Evolutionary conservation across 2,329 filamentous ascomycete genomes (phyloP), one percentile per base, ranked within the genome.

Genomic region (Nigrospora osmanthi): DNA sequence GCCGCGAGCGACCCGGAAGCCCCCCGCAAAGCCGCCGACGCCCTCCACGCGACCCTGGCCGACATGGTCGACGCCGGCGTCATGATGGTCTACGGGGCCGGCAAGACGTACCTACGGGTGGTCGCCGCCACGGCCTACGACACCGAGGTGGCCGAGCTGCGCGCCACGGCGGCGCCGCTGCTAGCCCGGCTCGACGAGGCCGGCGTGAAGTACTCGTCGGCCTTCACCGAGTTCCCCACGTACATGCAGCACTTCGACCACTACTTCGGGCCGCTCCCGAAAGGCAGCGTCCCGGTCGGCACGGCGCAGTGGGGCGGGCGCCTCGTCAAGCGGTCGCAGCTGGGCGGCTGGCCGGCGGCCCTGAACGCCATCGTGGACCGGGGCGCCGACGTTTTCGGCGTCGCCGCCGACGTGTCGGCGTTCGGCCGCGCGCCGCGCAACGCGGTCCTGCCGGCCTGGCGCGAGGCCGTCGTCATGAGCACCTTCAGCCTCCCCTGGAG

Each of bases 381-480:
- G 45, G 60, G 62, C 14, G 55, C 58, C 4, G 54, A 56, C 5
- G 54, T 51, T 32, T 59, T 59, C 30, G 60, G 59, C 41, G 59
- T 57, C 19, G 58, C 54, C 32, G 58, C 54, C 16, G 54, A 56
- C 40, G 59, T 65, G 47, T 51, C 53, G 10, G 49, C 47, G 32
- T 54, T 53, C 13, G 54, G 55, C 17, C 53, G 53, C 11, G 46
- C 45, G 23, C 23, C 5, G 7, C 13, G 7, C 44, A 65, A 63
- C 51, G 50, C 62, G 1, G 63, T 65, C 11, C 51, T 58, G n/a
- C 64, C 64, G 0, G 51, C 53, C 11, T 66, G 64, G 63, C 59
- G 63, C 28, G 52, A 55, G 14, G 47, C 60, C 15, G 50, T 61
- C 33, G 54, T 32, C 38, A 47, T 19, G 58, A 34, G 34, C 11